Conservation (phyloP, 179 eudicot genomes). For the Vitellaria paradoxa region DNA sequence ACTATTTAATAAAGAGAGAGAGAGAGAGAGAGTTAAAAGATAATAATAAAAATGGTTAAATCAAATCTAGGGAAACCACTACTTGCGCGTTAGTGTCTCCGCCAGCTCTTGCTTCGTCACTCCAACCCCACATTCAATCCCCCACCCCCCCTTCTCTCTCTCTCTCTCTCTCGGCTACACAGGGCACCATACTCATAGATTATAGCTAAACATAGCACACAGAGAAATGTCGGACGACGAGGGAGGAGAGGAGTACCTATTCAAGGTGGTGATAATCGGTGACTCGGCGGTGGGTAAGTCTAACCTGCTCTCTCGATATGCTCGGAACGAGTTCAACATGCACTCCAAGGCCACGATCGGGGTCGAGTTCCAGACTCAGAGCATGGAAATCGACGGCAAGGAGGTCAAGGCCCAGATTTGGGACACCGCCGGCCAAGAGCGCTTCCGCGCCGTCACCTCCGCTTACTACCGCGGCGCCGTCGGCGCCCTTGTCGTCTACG, state of each 20-base stretch:
- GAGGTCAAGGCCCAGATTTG: constrained; percentile 20
- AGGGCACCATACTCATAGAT: no score
- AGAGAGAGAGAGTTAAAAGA: no score
- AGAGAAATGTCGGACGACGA: constrained; percentile 13
- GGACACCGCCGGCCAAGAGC: neutral
- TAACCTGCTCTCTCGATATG: constrained; percentile 18
- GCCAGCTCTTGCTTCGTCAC: no score
- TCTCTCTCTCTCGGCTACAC: constrained; percentile 2
- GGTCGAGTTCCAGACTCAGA: constrained; percentile 3
- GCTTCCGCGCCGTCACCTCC: constrained; percentile 6
- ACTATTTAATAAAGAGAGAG: no score
- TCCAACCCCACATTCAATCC: no score
- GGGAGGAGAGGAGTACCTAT: constrained; percentile 25
- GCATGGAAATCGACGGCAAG: constrained; percentile 11
- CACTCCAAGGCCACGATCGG: constrained; percentile 24
- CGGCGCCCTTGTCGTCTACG: constrained; percentile 25
- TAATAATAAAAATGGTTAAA: no score
- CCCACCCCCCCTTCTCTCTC: neutral
- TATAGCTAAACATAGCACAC: no score
- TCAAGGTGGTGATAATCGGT: constrained; percentile 26
- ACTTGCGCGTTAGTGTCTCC: no score
- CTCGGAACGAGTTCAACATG: constrained; percentile 25
- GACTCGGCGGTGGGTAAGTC: constrained; percentile 28
- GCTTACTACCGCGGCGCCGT: constrained; percentile 30
- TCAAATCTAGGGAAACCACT: no score